Evolutionary conservation across 352 stramenopile species (phyloP).

Genomic region (Globisporangium okanoganense): DNA sequence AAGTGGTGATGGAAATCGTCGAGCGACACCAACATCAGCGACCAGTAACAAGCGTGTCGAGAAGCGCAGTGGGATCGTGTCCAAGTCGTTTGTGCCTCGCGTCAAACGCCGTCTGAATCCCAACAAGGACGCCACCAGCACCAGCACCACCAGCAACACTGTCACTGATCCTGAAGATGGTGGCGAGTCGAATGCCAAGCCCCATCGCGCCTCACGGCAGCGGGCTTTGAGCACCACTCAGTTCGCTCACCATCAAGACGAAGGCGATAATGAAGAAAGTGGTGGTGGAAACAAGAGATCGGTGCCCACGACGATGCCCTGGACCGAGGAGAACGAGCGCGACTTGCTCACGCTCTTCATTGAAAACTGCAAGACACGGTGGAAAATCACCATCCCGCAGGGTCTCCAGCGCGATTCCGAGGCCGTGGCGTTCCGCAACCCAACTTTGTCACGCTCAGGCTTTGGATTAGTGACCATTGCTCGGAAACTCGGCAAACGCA

Average conservation of each 20-base stretch:
- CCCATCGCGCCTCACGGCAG: constrained; percentile 5
- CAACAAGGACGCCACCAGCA: constrained; percentile 8
- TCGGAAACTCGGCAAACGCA: constrained; percentile 55
- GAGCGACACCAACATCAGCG: constrained; percentile 5
- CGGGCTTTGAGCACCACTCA: not conserved
- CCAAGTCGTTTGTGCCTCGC: constrained; percentile 34
- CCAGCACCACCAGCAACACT: not conserved
- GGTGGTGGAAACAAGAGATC: not conserved
- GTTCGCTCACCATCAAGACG: not conserved
- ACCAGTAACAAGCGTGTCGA: constrained; percentile 2
- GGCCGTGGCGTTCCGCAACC: constrained; percentile 55
- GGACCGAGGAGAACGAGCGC: constrained; percentile 53
- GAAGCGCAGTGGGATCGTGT: constrained; percentile 64
- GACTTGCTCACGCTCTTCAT: constrained; percentile 66
- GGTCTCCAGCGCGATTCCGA: constrained; percentile 56
- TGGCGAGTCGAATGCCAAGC: constrained; percentile 11
- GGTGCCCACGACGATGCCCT: constrained; percentile 22
- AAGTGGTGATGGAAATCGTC: constrained; percentile 1
- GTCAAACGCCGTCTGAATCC: constrained; percentile 23
- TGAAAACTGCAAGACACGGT: constrained; percentile 57
- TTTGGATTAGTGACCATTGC: constrained; percentile 64
- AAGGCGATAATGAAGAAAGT: not conserved
- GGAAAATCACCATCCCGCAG: constrained; percentile 56
- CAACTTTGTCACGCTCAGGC: constrained; percentile 50
- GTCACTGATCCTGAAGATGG: constrained; percentile 5